Evolutionary conservation across 768 basidiomycete species (phyloP).

Genomic region (Tricholoma terreum): DNA sequence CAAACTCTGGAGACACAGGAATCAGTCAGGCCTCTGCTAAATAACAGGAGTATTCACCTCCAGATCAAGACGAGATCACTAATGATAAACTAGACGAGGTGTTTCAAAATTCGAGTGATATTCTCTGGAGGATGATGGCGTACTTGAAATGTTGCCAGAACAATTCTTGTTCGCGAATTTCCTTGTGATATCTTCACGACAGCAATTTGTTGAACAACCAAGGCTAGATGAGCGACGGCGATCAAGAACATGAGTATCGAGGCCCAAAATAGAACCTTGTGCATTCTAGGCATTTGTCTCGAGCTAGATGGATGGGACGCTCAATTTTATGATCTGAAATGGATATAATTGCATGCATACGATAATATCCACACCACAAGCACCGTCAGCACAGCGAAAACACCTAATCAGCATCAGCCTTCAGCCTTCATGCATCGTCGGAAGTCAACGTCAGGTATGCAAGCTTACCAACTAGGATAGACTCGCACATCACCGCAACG

Average conservation of each 20-base stretch:
- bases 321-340: too few relatives aligned
- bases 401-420: neutral
- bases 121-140: neutral
- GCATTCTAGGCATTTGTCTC: slow-evolving; percentile 1
- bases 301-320: neutral
- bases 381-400: neutral
- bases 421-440: neutral
- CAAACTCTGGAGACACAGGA: slow-evolving; percentile 5
- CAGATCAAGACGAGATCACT: slow-evolving; percentile 14
- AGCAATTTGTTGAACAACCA: slow-evolving; percentile 7
- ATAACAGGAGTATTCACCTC: slow-evolving; percentile 6
- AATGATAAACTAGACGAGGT: slow-evolving; percentile 8
- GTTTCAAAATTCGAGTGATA: neutral
- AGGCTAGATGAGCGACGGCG: slow-evolving; percentile 6
- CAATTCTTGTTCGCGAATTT: slow-evolving; percentile 1
- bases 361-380: neutral
- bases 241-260: slow-evolving; percentile 12
- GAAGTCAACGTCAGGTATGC: neutral
- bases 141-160: slow-evolving; percentile 7
- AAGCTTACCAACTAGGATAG: slow-evolving; percentile 3
- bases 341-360: neutral
- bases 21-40: neutral
- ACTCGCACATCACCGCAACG: slow-evolving; percentile 3
- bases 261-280: slow-evolving; percentile 4
- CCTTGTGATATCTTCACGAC: neutral